Base-by-base conservation (phyloP, 2,329 filamentous ascomycete species). In the Colletotrichum sidae region DNA sequence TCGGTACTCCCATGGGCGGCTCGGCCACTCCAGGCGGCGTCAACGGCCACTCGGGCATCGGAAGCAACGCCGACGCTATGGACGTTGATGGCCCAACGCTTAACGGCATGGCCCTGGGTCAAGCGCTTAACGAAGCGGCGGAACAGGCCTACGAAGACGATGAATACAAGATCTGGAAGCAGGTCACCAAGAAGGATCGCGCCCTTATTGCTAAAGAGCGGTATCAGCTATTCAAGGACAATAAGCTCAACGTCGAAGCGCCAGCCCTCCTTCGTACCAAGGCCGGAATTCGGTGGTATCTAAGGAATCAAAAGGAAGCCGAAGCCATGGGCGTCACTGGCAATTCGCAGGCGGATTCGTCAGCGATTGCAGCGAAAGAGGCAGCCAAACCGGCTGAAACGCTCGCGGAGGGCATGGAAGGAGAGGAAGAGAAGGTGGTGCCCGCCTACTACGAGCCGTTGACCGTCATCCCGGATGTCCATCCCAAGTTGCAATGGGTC, bases 131-230 rank as follows among this genome's bases (percentile, higher is more conserved):
- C 13, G 85, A 91, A 64, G 86, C 87, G 37, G 85, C 83, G 12
- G 92, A 96, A 71, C 92, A 97, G 70, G 86, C 87, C 11, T 93
- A 93, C 70, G 89, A 96, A 71, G 94, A 98, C 71, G 94, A 98
- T 64, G 95, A 97, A 74, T 97, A 96, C 80, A 97, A 96, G 76
- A 92, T 96, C 41, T 99, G 96, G 96, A 99, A 98, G 80, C 95
- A 98, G 78, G 93, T 97, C 45, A 99, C 96, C 2, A 98, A 98
- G 80, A 97, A 96, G 75, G 94, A 97, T 73, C 90, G 96, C 68
- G 96, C 96, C 4, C 82, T 91, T 33, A 88, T 95, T 57, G 92
- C 96, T 65, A 93, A 94, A 69, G 93, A 97, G 75, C 88, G 96
- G 38, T 90, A 94, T 76, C 88, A 92, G 44, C 86, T 99, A 12